phyloP scores from a whole-genome alignment of 176 grass and related monocot species.

The Juncus inflexus region DNA sequence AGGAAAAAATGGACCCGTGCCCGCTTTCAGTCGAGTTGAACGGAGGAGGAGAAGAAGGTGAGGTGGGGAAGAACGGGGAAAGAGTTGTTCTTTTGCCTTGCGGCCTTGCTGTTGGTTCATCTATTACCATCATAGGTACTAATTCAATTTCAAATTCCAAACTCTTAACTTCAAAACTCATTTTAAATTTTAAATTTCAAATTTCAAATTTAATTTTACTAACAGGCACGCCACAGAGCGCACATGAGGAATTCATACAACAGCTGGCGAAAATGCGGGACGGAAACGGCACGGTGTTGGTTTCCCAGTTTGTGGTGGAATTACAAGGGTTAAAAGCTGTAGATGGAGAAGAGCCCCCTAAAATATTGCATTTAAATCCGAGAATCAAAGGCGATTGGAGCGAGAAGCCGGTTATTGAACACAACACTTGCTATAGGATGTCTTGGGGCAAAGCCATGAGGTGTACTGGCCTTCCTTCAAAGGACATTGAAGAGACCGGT shows the following conservation, averaged over 20 bases:
- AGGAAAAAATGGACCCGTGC: constrained; percentile 28
- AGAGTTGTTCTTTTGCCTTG: constrained; percentile 53
- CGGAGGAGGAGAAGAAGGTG: constrained; percentile 8
- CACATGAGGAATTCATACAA: constrained; percentile 51
- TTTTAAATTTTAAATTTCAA: too few relatives aligned
- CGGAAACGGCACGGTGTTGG: constrained; percentile 65
- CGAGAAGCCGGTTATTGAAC: constrained; percentile 60
- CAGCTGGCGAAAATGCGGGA: constrained; percentile 42
- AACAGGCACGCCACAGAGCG: constrained; percentile 39
- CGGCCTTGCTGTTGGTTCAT: constrained; percentile 64
- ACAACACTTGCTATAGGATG: constrained; percentile 89
- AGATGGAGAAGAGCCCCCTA: constrained; percentile 74
- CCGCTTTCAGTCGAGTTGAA: constrained; percentile 37
- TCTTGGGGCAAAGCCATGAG: constrained; percentile 89
- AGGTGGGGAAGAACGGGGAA: not conserved
- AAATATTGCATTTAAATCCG: constrained; percentile 91
- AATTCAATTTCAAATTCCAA: not conserved
- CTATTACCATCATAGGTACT: constrained; percentile 63
- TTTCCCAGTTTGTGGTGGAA: constrained; percentile 90
- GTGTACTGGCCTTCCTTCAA: constrained; percentile 48
- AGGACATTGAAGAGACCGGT: constrained; percentile 54
- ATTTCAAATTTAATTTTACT: not conserved
- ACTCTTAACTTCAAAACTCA: too few relatives aligned
- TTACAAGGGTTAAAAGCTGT: constrained; percentile 57
- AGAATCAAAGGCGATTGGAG: constrained; percentile 85